Base-by-base conservation (phyloP, 805 yeast species). In the Babjeviella inositovora region DNA sequence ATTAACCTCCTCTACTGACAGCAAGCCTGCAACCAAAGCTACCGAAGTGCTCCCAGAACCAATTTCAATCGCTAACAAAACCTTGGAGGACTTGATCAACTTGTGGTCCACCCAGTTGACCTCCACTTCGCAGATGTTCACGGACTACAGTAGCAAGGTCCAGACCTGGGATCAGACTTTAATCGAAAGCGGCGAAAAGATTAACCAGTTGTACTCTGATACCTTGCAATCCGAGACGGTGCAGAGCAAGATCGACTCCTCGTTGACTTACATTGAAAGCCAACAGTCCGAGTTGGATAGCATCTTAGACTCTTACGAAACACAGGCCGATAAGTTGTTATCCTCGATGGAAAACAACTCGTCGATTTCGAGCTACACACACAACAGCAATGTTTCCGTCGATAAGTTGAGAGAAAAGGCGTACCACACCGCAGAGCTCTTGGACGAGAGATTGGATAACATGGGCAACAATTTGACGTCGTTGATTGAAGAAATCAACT, bases 251-350 rank as follows among this genome's bases (percentile, higher is more conserved):
- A 74, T 90, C 22, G 97, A 90, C 35, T 95, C 84, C 45, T 75
- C 84, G 18, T 56, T 90, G 26, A 56, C 71, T 19, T 87, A 84
- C 39, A 76, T 90, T 23, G 90, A 77, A 39, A 74, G 75, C 35
- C 97, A 90, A 44, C 98, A 90, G 42, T 81, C 79, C 28, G 97
- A 87, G 38, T 54, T 90, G 23, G 98, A 87, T 29, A 57, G 64
- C 9, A 62, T 87, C 36, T 61, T 90, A 31, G 76, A 76, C 32
- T 74, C 74, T 30, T 85, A 85, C 39, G 97, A 90, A 45, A 59
- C 53, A 31, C 82, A 76, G 40, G 70, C 74, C 3, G 77, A 70
- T 31, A 41, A 50, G 5, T 38, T 67, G 17, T 45, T 67, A 28
- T 39, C 52, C 2, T 41, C 55, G 33, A 15, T 37, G 33, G 18